Evolutionary conservation across 2,329 filamentous ascomycete genomes (phyloP).

Genomic region (Fusarium longipes): DNA sequence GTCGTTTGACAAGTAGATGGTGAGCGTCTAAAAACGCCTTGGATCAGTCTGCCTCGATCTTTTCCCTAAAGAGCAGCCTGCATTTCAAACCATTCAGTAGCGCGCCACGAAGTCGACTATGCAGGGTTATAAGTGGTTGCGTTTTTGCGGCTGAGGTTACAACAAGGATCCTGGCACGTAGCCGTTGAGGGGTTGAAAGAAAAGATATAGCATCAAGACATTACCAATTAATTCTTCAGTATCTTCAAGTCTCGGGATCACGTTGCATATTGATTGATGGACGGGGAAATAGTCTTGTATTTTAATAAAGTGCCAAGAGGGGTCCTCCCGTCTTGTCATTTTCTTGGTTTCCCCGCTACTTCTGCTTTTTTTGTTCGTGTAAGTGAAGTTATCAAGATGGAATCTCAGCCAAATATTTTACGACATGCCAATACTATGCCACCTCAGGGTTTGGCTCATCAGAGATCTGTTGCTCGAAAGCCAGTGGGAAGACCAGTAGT

Average conservation of each 20-base stretch:
- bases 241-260: background rate
- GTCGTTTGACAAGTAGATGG: too few species aligned
- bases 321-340: slow-evolving; percentile 29
- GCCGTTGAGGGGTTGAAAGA: slow-evolving; percentile 24
- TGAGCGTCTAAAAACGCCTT: slow-evolving; percentile 5
- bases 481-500: slow-evolving; percentile 11
- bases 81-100: slow-evolving; percentile 17
- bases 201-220: background rate
- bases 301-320: slow-evolving; percentile 24
- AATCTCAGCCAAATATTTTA: slow-evolving; percentile 13
- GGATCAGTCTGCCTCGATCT: slow-evolving; percentile 10
- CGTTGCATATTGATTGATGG: slow-evolving; percentile 1
- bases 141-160: slow-evolving; percentile 30
- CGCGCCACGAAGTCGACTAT: slow-evolving; percentile 20
- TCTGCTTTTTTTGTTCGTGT: background rate
- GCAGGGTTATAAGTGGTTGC: slow-evolving; percentile 20
- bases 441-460: slow-evolving; percentile 23
- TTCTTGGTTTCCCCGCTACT: slow-evolving; percentile 12
- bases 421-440: slow-evolving; percentile 9
- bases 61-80: slow-evolving; percentile 12
- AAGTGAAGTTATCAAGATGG: slow-evolving; percentile 25
- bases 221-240: slow-evolving; percentile 14
- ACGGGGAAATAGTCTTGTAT: slow-evolving; percentile 3
- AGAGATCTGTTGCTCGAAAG: slow-evolving; percentile 30
- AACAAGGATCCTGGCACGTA: slow-evolving; percentile 13